phyloP scores from a whole-genome alignment of 148 eudicot species.

The Fagopyrum tataricum region DNA sequence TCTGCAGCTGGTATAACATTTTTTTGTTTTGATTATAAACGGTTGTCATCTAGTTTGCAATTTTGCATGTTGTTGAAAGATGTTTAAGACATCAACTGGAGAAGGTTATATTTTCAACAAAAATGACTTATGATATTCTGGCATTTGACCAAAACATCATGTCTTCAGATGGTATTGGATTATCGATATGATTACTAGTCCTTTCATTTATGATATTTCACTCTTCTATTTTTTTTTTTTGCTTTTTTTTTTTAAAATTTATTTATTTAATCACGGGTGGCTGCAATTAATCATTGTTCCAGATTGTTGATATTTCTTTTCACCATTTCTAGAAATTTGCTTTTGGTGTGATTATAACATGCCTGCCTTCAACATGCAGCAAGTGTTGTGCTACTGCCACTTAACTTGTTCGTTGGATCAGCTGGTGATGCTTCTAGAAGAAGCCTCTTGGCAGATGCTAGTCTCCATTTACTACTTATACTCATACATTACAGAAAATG shows the following conservation, averaged over 20 bases:
- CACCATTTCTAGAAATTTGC: background rate
- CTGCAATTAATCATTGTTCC: no score
- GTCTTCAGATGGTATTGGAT: background rate
- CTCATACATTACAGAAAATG: constrained; percentile 72
- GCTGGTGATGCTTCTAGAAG: constrained; percentile 50
- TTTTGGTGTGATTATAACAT: constrained; percentile 8
- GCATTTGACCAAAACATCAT: background rate
- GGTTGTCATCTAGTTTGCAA: background rate
- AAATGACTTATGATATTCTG: background rate
- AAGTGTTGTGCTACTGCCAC: constrained; percentile 68
- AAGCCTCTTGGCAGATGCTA: constrained; percentile 58
- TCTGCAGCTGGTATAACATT: constrained; percentile 67
- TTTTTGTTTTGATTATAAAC: background rate
- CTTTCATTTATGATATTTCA: background rate
- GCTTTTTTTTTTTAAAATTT: background rate
- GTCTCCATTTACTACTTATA: constrained; percentile 73
- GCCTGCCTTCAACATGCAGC: constrained; percentile 48
- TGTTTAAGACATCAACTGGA: background rate
- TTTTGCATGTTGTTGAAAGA: background rate
- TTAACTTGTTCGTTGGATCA: constrained; percentile 56
- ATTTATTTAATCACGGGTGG: no score
- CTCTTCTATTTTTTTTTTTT: background rate
- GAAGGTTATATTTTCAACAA: background rate
- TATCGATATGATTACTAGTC: background rate
- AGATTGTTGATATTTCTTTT: background rate